Conservation (phyloP, 192 early-diverging fungal species). For the Haplosporangium gracile region DNA sequence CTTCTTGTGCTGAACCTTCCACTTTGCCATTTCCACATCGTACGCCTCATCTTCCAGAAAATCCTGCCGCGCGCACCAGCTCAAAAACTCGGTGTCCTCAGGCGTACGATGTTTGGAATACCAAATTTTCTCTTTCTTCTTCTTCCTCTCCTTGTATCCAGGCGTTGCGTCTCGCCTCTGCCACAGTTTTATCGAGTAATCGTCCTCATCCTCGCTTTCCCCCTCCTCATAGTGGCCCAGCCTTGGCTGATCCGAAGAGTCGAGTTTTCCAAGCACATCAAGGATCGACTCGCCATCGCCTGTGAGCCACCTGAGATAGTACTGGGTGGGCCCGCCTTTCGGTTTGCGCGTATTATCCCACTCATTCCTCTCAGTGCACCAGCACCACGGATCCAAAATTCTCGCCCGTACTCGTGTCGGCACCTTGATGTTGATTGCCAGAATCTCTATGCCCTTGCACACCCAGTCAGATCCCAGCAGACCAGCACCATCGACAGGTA, state of each 20-base stretch:
- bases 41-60: no score
- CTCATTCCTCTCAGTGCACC: neutral
- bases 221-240: neutral
- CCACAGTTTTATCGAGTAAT: neutral
- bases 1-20: no score
- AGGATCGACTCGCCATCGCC: neutral
- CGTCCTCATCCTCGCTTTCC: neutral
- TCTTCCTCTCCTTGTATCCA: neutral
- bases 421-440: neutral
- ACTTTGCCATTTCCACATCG: no score
- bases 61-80: no score
- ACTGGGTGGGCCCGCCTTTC: no score
- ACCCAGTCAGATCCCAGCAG: conserved; percentile 18
- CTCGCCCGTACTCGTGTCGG: neutral
- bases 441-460: neutral
- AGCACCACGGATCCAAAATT: neutral
- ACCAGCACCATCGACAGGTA: neutral
- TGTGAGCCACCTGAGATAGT: no score
- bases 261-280: neutral
- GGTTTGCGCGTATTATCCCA: neutral
- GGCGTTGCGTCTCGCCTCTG: no score
- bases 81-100: no score
- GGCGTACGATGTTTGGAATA: neutral
- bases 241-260: neutral
- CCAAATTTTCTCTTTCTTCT: neutral